phyloP scores from a whole-genome alignment of 176 grass and related monocot genomes.

The Eragrostis nindensis region DNA sequence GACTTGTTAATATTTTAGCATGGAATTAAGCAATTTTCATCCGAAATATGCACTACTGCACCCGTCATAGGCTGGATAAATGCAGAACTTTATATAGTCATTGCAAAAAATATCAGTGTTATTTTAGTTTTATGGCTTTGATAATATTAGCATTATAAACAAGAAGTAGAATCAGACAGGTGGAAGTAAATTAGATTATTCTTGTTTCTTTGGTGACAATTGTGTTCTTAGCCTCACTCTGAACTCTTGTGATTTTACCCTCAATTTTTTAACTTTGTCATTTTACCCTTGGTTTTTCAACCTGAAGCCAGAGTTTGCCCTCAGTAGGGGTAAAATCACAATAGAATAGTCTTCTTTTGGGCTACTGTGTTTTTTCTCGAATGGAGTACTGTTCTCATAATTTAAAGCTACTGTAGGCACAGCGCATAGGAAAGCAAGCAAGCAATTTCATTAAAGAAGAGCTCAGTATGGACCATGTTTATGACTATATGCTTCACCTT shows the following conservation, averaged over 20 bases:
- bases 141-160: conserved; percentile 1
- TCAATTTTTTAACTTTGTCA: too few relatives aligned
- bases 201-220: too few relatives aligned
- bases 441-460: conserved; percentile 71
- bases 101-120: neutral
- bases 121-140: neutral
- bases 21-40: conserved; percentile 13
- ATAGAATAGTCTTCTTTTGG: neutral
- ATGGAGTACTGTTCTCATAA: conserved; percentile 29
- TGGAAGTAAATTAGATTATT: neutral
- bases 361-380: neutral
- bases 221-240: too few relatives aligned
- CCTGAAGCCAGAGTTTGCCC: too few relatives aligned
- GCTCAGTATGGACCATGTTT: conserved; percentile 76
- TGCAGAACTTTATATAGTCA: conserved; percentile 5
- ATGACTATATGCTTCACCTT: conserved; percentile 93
- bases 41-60: neutral
- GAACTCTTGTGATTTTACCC: too few relatives aligned
- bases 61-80: conserved; percentile 8
- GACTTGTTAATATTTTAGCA: conserved; percentile 8
- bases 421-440: conserved; percentile 72
- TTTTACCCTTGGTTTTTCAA: too few relatives aligned
- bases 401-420: conserved; percentile 51
- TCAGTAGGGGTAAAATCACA: neutral
- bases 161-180: neutral